Evolutionary conservation across 345 rosid species (phyloP).

Genomic region (Sonneratia caseolaris): DNA sequence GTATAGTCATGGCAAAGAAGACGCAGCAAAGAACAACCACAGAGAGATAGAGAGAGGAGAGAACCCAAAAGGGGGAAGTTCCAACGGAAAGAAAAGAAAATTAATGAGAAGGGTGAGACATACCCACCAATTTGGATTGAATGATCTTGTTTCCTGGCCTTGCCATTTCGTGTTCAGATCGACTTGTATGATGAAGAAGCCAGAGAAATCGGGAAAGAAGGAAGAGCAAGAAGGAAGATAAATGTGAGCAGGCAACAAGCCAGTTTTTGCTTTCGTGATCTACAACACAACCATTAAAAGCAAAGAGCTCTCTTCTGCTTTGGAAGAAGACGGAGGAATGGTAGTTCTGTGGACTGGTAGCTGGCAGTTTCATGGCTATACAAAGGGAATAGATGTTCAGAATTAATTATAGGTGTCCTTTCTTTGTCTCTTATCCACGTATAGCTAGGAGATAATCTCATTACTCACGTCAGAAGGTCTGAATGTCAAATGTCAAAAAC

Average conservation of each 20-base stretch:
- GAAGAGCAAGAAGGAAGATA: background rate
- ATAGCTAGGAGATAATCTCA: no score
- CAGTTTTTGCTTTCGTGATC: background rate
- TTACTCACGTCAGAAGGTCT: background rate
- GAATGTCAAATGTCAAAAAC: background rate
- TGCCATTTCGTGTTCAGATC: conserved; percentile 6
- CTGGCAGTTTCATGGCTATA: background rate
- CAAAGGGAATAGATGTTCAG: background rate
- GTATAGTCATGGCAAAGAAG: background rate
- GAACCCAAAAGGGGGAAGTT: no score
- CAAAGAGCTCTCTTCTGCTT: background rate
- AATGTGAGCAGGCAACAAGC: background rate
- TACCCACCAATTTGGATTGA: conserved; percentile 75
- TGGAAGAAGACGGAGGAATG: background rate
- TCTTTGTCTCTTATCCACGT: background rate
- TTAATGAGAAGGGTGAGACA: conserved; percentile 11
- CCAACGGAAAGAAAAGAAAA: background rate
- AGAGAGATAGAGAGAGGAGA: no score
- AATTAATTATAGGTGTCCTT: background rate
- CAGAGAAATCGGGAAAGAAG: background rate
- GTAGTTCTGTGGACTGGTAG: conserved; percentile 4
- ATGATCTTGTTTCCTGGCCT: conserved; percentile 49
- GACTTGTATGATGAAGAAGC: no score
- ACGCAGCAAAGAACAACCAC: no score
- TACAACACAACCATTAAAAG: background rate